A percentile compares a stretch with the other conserved stretches of the same genome.
Conservation (phyloP, 148 eudicot genomes). For the Heliosperma pusillum region DNA sequence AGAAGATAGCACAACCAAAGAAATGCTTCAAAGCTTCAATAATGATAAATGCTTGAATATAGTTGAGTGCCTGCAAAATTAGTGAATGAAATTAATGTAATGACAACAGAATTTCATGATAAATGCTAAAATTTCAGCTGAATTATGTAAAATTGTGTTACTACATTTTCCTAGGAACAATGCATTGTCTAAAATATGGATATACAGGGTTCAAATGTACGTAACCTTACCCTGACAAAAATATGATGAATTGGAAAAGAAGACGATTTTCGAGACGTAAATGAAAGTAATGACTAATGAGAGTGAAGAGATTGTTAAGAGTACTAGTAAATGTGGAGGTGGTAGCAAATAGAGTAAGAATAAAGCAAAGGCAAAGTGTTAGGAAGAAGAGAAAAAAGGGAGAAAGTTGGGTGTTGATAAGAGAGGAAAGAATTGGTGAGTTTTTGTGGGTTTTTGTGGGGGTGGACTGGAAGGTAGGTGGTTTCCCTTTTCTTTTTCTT, state of each 20-base stretch:
- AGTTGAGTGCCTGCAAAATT: neutral
- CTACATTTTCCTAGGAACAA: neutral
- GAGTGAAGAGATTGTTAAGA: neutral
- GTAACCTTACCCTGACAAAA: neutral
- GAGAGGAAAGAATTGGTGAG: constrained; percentile 17
- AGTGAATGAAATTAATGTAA: neutral
- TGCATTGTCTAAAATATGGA: too few species aligned
- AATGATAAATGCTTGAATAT: neutral
- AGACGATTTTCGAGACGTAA: neutral
- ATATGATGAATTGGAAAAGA: neutral
- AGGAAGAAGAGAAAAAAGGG: neutral
- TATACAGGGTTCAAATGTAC: neutral
- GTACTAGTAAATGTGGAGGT: neutral
- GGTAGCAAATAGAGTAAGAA: constrained; percentile 12
- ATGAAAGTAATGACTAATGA: neutral
- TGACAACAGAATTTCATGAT: too few species aligned
- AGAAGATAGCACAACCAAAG: too few species aligned
- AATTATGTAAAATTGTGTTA: neutral
- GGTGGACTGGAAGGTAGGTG: constrained; percentile 34
- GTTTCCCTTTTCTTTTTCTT: neutral
- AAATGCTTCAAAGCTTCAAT: neutral
- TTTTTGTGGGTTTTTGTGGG: constrained; percentile 16
- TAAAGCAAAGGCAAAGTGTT: constrained; percentile 9
- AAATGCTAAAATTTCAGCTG: too few species aligned
- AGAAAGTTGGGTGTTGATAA: constrained; percentile 1